Evolutionary conservation across 2,329 filamentous ascomycete genomes (phyloP).

Genomic region (Fusarium sp.): DNA sequence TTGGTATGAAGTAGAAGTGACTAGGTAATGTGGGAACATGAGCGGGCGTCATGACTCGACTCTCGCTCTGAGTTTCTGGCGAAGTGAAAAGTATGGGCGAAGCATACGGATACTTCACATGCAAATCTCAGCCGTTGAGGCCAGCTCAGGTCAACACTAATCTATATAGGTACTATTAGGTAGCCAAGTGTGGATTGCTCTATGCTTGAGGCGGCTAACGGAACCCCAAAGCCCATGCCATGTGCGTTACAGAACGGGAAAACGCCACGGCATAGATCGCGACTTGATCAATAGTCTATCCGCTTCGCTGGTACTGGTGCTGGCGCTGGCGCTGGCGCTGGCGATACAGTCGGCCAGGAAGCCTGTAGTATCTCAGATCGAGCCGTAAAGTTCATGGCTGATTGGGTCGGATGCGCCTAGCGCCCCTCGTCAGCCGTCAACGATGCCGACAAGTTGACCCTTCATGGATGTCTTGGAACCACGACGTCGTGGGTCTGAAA

Average conservation of each 20-base stretch:
- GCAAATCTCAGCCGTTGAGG: slow-evolving; percentile 17
- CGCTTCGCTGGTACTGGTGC: slow-evolving; percentile 7
- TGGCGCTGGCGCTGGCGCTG: neutral
- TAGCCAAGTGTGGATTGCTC: slow-evolving; percentile 9
- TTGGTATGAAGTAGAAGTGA: neutral
- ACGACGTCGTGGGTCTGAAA: slow-evolving; percentile 29
- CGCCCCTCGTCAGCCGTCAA: slow-evolving; percentile 18
- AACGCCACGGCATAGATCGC: slow-evolving; percentile 11
- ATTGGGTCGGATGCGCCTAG: slow-evolving; percentile 40
- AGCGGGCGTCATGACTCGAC: slow-evolving; percentile 24
- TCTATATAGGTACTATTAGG: neutral
- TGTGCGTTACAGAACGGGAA: slow-evolving; percentile 11
- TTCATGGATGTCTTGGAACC: slow-evolving; percentile 24
- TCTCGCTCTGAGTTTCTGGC: neutral
- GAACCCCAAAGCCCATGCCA: slow-evolving; percentile 22
- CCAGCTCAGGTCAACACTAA: neutral
- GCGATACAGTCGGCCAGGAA: neutral
- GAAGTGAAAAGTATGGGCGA: slow-evolving; percentile 1
- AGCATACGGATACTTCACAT: slow-evolving; percentile 1
- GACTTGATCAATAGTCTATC: slow-evolving; percentile 20
- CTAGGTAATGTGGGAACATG: neutral
- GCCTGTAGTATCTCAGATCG: neutral
- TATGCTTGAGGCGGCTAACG: slow-evolving; percentile 36
- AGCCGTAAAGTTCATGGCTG: slow-evolving; percentile 4
- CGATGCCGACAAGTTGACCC: slow-evolving; percentile 28